phyloP scores from a whole-genome alignment of 2,329 filamentous ascomycete genomes.

The Fusarium camptoceras region DNA sequence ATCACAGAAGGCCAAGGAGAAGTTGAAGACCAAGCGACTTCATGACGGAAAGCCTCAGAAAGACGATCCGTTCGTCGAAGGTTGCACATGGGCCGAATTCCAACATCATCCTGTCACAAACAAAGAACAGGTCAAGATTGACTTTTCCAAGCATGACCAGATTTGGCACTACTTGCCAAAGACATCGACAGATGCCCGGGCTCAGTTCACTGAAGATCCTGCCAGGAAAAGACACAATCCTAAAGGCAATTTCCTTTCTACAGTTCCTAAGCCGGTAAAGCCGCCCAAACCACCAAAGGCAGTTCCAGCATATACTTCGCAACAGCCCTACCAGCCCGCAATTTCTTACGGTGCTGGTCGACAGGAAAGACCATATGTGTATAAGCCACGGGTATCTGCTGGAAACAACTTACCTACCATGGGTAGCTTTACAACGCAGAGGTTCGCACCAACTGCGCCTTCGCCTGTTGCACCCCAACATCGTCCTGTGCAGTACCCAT shows the following conservation, averaged over 20 bases:
- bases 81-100: slow-evolving; percentile 84
- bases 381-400: slow-evolving; percentile 61
- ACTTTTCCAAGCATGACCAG: slow-evolving; percentile 78
- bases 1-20: slow-evolving; percentile 71
- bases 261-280: slow-evolving; percentile 69
- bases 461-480: slow-evolving; percentile 18
- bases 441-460: slow-evolving; percentile 35
- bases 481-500: slow-evolving; percentile 26
- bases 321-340: slow-evolving; percentile 45
- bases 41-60: slow-evolving; percentile 72
- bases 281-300: slow-evolving; percentile 61
- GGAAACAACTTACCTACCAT: slow-evolving; percentile 41
- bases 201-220: slow-evolving; percentile 89
- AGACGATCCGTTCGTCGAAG: slow-evolving; percentile 74
- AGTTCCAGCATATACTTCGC: slow-evolving; percentile 43
- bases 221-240: slow-evolving; percentile 69
- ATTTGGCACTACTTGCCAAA: slow-evolving; percentile 91
- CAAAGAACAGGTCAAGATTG: slow-evolving; percentile 73
- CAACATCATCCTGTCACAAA: slow-evolving; percentile 70
- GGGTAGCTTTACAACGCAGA: slow-evolving; percentile 44
- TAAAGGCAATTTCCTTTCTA: slow-evolving; percentile 79
- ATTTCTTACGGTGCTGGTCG: slow-evolving; percentile 26
- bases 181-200: slow-evolving; percentile 87
- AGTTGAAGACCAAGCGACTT: slow-evolving; percentile 74
- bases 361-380: slow-evolving; percentile 63